Evolutionary conservation across 2,329 filamentous ascomycete genomes (phyloP), one percentile per base, ranked within the genome.

Genomic region (Xylariaceae sp.): DNA sequence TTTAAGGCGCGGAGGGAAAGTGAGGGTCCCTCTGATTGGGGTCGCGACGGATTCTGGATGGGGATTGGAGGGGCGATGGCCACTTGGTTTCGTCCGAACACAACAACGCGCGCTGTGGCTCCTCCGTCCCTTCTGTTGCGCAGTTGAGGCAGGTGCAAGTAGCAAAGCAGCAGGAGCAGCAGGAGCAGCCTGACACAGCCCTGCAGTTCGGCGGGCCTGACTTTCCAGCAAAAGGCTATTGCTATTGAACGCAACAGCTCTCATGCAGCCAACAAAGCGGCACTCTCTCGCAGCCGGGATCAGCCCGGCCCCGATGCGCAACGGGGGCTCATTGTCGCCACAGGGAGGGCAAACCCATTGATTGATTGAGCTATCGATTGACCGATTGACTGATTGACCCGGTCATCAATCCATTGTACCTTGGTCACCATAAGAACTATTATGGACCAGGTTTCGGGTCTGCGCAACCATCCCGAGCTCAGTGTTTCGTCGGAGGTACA

Each of bases 11-110:
- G 23, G 61, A 62, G 56, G 53, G 54, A 58, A 10, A 23, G 55
- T 62, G 64, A 56, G 56, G 37, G 37, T 13, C 37, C 51, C 53
- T 42, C 64, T 60, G 60, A 62, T 62, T 61, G 61, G 57, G 59
- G 65, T 60, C 56, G 57, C 54, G 53, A 52, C 58, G 37, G 60
- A 17, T 55, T 60, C 62, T 63, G 62, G 65, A 66, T 64, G 63
- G 65, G 63, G 67, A 68, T 68, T 68, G 65, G 66, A 68, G 62
- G 62, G 63, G 61, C 57, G 63, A 63, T 61, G 64, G 64, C 68
- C 68, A 69, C 66, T 69, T 69, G 68, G 59, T 66, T 65, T 63
- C 58, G 59, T 54, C 59, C 59, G 52, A 58, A 59, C 53, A 56
- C 56, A 53, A n/a, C 56, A 51, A 59, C 23, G 23, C 23, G 23